Base-by-base conservation (phyloP, 2,329 filamentous ascomycete species). In the Apiospora saccharicola region DNA sequence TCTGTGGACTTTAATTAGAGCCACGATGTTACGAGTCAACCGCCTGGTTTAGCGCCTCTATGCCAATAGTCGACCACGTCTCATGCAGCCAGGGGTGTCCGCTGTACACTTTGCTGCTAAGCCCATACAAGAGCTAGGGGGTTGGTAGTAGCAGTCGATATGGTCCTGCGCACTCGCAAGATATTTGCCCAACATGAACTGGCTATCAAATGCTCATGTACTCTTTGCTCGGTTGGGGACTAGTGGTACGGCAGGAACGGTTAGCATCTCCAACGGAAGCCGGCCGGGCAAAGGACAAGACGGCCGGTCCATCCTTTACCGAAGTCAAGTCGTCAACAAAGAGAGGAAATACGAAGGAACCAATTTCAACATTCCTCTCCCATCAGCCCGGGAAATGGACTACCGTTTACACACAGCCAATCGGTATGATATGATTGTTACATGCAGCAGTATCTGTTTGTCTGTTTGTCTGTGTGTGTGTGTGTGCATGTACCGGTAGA, bases 61-160 rank as follows among this genome's bases (percentile, higher is more conserved):
- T 68, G 43, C 67, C 67, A 68, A 68, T 68, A 68, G 67, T 68
- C 46, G 67, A 49, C 67, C 67, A 46, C 67, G 67, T 68, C 46
- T 37, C 67, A 68, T 68, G 67, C 67, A 30, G 67, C 67, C 43
- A 68, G 67, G 67, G 67, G 57, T 64, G 34, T 64, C 34, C 34
- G 57, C 57, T 64, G 53, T 61, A 37, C 53, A 61, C 22, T 24
- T 22, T 22, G 30, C 53, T 61, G 30, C 53, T 22, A 61, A 37
- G 53, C 53, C 53, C 53, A 61, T 37, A 34, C 53, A 37, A 16
- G 19, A 61, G 53, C 53, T 61, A 57, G 51, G 14, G 34, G 13
- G 30, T 22, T 1, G 46, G 46, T 1, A 19, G 10, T 41, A n/a
- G 30, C 37, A 8, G 37, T 10, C 37, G 37, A 41, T 41, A 41